A percentile compares a stretch with the other conserved stretches of the same genome.
Conservation (phyloP, 2,329 filamentous ascomycete species). For the Stylonectria norvegica region DNA sequence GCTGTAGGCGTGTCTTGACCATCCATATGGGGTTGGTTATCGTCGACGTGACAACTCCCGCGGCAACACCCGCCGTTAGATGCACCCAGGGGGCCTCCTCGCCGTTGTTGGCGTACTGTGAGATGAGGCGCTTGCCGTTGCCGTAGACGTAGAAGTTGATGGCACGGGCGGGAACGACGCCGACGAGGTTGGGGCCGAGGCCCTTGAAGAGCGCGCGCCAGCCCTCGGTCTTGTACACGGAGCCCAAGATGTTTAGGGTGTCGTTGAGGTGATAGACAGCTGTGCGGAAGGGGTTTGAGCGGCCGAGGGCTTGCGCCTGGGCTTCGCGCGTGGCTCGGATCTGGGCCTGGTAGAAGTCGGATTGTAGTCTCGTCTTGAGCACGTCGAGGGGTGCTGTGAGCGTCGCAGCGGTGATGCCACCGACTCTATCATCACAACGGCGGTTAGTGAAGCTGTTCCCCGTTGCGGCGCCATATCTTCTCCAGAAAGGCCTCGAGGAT, state of each 20-base stretch:
- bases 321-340: constrained; percentile 65
- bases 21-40: constrained; percentile 97
- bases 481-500: neutral
- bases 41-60: constrained; percentile 82
- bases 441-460: too few species aligned
- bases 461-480: too few species aligned
- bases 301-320: constrained; percentile 44
- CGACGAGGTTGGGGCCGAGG: constrained; percentile 82
- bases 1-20: constrained; percentile 86
- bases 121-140: constrained; percentile 81
- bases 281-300: constrained; percentile 61
- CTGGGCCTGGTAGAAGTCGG: constrained; percentile 89
- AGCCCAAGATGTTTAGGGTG: constrained; percentile 78
- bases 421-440: constrained; percentile 55
- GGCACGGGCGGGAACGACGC: constrained; percentile 81
- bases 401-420: constrained; percentile 88
- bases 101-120: constrained; percentile 68
- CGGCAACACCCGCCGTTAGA: constrained; percentile 69
- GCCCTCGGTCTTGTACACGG: constrained; percentile 78
- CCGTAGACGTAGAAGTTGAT: constrained; percentile 96
- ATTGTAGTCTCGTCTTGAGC: constrained; percentile 88
- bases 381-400: constrained; percentile 93
- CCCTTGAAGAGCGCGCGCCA: constrained; percentile 90
- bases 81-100: constrained; percentile 73
- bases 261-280: constrained; percentile 74